phyloP scores from a whole-genome alignment of 306 rosid species.

The Vigna unguiculata region DNA sequence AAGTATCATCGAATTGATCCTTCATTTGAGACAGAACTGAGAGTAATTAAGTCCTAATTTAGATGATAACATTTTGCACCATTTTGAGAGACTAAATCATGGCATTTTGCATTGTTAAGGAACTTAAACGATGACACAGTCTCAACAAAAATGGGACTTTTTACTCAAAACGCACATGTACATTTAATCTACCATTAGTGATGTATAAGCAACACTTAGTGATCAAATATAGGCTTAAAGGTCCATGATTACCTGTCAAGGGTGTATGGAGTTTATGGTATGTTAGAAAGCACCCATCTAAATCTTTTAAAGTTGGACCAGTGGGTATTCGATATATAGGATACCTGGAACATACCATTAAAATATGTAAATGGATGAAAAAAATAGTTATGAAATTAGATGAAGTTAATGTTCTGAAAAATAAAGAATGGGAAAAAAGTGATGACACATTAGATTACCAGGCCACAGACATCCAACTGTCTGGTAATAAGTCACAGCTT shows the following conservation, averaged over 20 bases:
- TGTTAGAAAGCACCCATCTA: constrained; percentile 91
- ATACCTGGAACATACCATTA: constrained; percentile 69
- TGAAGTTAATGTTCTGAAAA: constrained; percentile 29
- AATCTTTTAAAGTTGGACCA: constrained; percentile 87
- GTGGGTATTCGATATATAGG: constrained; percentile 93
- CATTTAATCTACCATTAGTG: background rate
- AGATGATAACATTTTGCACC: constrained; percentile 7
- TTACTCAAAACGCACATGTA: constrained; percentile 1
- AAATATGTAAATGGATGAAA: constrained; percentile 42
- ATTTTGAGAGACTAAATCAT: constrained; percentile 20
- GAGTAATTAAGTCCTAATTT: constrained; percentile 18
- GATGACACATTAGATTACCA: constrained; percentile 60
- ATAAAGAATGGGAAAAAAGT: background rate
- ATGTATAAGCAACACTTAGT: constrained; percentile 24
- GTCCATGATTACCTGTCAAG: constrained; percentile 65
- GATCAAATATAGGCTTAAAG: constrained; percentile 35
- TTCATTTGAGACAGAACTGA: background rate
- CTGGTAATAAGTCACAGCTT: constrained; percentile 84
- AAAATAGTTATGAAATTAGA: constrained; percentile 28
- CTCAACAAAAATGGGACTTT: background rate
- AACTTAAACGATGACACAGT: background rate
- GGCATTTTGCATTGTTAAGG: constrained; percentile 5
- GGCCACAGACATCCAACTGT: constrained; percentile 95
- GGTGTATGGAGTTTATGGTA: constrained; percentile 83
- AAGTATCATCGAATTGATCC: background rate